These are phyloP conservation scores for Thymus mandschuricus DNA, from an alignment of 257 asterid genomes.

Conservation along the genomic window DNA sequence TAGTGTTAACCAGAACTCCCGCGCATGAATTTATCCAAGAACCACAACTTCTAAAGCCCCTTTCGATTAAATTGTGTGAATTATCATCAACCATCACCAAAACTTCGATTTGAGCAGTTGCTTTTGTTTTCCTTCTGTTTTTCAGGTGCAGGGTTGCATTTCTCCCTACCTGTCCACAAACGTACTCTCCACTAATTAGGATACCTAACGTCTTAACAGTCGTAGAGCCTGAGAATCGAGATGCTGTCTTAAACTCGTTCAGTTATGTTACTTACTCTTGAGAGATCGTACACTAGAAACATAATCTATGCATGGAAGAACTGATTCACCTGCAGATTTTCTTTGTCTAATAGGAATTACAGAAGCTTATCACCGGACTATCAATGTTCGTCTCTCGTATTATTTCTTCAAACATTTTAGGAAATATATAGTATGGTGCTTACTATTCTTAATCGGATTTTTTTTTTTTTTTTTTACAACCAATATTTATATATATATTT, in stretches of 20 bases:
- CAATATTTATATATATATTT: neutral
- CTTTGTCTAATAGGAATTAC: neutral
- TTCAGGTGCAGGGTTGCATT: constrained; percentile 85
- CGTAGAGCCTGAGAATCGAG: constrained; percentile 11
- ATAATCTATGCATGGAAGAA: neutral
- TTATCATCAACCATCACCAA: neutral
- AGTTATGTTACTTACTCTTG: neutral
- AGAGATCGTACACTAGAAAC: neutral
- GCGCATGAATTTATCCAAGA: neutral
- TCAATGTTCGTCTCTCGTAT: neutral
- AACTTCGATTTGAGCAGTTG: constrained; percentile 4
- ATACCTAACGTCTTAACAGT: constrained; percentile 15
- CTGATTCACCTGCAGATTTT: constrained; percentile 5
- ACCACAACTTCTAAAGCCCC: neutral
- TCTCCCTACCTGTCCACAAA: constrained; percentile 86
- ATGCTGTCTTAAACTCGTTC: neutral
- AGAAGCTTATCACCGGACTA: neutral
- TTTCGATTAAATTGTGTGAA: neutral
- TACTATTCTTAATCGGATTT: too few species aligned
- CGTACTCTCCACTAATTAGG: constrained; percentile 60
- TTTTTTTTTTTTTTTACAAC: too few species aligned
- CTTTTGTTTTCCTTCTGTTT: constrained; percentile 1
- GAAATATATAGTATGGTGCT: too few species aligned
- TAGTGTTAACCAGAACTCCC: neutral
- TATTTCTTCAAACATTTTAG: too few species aligned